Percentiles rank a stretch among this genome's conserved stretches.
These are phyloP conservation scores for Arthroderma sp. DNA, from an alignment of 2,329 filamentous ascomycete genomes.

Conservation along the genomic window DNA sequence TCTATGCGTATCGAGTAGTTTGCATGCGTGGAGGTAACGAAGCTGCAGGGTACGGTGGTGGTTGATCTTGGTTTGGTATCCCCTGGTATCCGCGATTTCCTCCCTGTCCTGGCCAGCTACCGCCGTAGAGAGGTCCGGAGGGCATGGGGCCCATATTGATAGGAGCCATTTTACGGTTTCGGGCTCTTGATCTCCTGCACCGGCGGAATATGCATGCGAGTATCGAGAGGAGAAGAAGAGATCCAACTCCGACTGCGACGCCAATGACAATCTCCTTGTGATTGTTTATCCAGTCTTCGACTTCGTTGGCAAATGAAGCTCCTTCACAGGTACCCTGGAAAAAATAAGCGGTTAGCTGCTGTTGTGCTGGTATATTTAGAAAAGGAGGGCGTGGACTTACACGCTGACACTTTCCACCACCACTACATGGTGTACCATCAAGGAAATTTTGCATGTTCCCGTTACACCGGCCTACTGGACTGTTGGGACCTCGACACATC, in stretches of 20 bases:
- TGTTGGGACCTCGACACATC: slow-evolving; percentile 58
- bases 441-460: slow-evolving; percentile 76
- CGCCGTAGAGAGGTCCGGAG: slow-evolving; percentile 2
- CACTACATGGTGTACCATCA: slow-evolving; percentile 75
- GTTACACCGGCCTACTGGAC: slow-evolving; percentile 54
- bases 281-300: slow-evolving; percentile 59
- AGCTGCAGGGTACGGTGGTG: no score
- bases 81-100: no score
- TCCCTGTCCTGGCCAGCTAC: neutral
- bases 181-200: slow-evolving; percentile 33
- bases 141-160: slow-evolving; percentile 5
- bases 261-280: slow-evolving; percentile 77
- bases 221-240: slow-evolving; percentile 56
- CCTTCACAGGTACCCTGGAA: slow-evolving; percentile 58
- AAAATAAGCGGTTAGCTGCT: slow-evolving; percentile 2
- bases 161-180: slow-evolving; percentile 10
- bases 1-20: no score
- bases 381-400: slow-evolving; percentile 25
- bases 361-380: neutral
- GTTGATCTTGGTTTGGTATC: no score
- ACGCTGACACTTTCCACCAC: slow-evolving; percentile 65
- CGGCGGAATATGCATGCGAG: slow-evolving; percentile 52
- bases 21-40: no score
- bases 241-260: slow-evolving; percentile 57
- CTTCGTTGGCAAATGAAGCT: slow-evolving; percentile 53